phyloP scores from a whole-genome alignment of 2,329 filamentous ascomycete genomes.

The Amauroascus verrucosus region DNA sequence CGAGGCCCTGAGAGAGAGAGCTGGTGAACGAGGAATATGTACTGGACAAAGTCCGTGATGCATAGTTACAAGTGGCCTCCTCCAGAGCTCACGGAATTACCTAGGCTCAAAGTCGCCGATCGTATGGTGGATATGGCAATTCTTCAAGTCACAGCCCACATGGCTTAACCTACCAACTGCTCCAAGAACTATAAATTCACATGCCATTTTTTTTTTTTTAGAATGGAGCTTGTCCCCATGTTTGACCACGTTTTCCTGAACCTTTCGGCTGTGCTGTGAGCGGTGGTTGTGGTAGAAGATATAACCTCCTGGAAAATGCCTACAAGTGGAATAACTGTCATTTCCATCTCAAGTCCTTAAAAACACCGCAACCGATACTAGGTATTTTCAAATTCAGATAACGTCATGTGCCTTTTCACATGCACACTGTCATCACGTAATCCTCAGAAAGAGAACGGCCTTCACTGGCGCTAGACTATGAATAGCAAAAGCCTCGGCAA shows the following conservation, averaged over 20 bases:
- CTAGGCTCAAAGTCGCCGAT: not conserved
- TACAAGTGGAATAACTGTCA: no score
- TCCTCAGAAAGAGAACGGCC: no score
- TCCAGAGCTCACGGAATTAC: not conserved
- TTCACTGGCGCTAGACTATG: not conserved
- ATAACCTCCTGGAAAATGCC: no score
- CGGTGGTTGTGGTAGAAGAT: no score
- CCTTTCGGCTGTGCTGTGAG: not conserved
- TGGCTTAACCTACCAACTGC: not conserved
- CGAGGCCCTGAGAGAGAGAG: not conserved
- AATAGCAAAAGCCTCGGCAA: conserved; percentile 9
- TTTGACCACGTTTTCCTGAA: not conserved
- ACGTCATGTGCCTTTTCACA: not conserved
- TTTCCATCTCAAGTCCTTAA: not conserved
- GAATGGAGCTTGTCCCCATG: not conserved
- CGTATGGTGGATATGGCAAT: not conserved
- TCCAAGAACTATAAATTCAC: not conserved
- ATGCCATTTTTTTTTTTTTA: not conserved
- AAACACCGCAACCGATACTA: no score
- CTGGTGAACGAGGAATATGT: not conserved
- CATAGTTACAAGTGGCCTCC: no score
- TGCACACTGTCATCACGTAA: not conserved
- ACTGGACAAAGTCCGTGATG: no score
- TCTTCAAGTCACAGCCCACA: conserved; percentile 4
- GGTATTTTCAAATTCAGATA: no score